These are phyloP conservation scores for Apiospora saccharicola DNA, from an alignment of 2,329 filamentous ascomycete genomes.

Conservation along the genomic window DNA sequence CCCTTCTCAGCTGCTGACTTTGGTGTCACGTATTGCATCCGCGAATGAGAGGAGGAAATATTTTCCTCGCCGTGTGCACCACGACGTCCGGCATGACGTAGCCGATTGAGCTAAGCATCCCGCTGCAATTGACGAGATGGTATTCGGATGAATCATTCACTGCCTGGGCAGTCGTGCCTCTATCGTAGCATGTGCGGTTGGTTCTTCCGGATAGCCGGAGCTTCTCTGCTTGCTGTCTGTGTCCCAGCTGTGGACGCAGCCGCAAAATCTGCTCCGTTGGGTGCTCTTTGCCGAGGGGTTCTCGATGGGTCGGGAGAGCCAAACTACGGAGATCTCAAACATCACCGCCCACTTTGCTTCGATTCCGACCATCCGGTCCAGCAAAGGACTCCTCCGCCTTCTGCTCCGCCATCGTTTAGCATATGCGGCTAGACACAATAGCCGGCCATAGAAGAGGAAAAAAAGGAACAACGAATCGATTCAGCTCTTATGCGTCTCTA, in stretches of 20 bases:
- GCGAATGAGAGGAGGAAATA: neutral
- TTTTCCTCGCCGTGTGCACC: neutral
- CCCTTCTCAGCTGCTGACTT: neutral
- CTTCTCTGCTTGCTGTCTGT: neutral
- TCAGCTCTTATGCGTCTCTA: neutral
- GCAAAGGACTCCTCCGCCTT: neutral
- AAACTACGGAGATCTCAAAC: constrained; percentile 11
- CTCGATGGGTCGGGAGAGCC: neutral
- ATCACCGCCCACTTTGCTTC: neutral
- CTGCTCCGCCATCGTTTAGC: neutral
- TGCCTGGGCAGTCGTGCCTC: neutral
- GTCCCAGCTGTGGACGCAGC: neutral
- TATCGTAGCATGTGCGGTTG: neutral
- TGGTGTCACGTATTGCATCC: neutral
- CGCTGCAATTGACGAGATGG: neutral
- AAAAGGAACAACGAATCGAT: neutral
- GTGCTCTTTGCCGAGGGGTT: neutral
- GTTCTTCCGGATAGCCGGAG: neutral
- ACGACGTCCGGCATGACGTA: neutral
- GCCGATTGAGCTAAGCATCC: neutral
- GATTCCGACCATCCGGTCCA: neutral
- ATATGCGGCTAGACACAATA: constrained; percentile 8
- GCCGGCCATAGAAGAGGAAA: neutral
- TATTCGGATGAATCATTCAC: neutral
- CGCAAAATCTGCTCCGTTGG: neutral